Evolutionary conservation across 768 basidiomycete genomes (phyloP).

Genomic region (Tricholoma terreum): DNA sequence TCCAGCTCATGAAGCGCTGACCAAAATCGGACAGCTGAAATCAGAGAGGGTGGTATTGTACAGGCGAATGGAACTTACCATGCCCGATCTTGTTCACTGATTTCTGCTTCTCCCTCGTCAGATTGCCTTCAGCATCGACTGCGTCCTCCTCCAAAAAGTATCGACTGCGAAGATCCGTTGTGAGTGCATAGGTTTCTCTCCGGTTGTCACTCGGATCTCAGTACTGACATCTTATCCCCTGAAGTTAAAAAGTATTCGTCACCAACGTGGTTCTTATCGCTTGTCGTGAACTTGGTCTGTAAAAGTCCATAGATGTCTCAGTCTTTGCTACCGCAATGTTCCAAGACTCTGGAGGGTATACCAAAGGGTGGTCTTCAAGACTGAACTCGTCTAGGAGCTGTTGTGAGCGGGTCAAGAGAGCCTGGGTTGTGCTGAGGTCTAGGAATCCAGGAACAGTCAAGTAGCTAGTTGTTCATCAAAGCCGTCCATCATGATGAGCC

Average conservation of each 20-base stretch:
- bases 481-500: not conserved
- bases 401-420: conserved; percentile 68
- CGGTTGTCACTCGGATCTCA: not conserved
- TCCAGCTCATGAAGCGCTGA: conserved; percentile 84
- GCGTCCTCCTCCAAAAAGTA: conserved; percentile 95
- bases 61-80: conserved; percentile 41
- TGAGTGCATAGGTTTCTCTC: not conserved
- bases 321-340: not conserved
- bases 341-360: conserved; percentile 28
- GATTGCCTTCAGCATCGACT: conserved; percentile 61
- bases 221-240: conserved; percentile 79
- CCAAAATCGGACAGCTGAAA: not conserved
- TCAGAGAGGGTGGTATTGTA: not conserved
- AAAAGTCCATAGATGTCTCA: not conserved
- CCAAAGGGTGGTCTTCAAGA: conserved; percentile 76
- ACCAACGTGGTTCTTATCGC: conserved; percentile 73
- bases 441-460: conserved; percentile 78
- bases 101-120: conserved; percentile 67
- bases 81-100: conserved; percentile 96
- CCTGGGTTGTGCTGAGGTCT: conserved; percentile 47
- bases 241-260: conserved; percentile 92
- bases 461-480: conserved; percentile 49
- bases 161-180: conserved; percentile 43
- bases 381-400: conserved; percentile 77
- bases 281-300: conserved; percentile 89